Percentiles rank a stretch among this genome's conserved stretches.
These are phyloP conservation scores for Xylariales sp. DNA, from an alignment of 2,329 filamentous ascomycete genomes.

Conservation along the genomic window DNA sequence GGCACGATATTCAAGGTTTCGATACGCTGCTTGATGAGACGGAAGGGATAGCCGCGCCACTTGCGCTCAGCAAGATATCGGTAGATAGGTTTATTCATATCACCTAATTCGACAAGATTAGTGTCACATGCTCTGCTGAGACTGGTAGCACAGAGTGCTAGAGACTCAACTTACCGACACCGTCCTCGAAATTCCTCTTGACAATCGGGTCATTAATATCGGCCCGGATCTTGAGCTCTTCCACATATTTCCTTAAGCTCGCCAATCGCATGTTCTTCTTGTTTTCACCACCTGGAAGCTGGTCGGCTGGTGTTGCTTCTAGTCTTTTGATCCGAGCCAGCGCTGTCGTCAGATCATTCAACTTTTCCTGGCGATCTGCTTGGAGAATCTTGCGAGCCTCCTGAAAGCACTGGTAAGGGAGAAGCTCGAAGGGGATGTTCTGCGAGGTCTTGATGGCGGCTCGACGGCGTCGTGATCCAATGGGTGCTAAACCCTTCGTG, in stretches of 20 bases:
- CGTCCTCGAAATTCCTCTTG: slow-evolving; percentile 92
- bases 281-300: slow-evolving; percentile 56
- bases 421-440: slow-evolving; percentile 81
- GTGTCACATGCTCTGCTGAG: slow-evolving; percentile 7
- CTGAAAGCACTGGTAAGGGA: slow-evolving; percentile 98
- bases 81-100: slow-evolving; percentile 97
- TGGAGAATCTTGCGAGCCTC: slow-evolving; percentile 82
- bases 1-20: slow-evolving; percentile 82
- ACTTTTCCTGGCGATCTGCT: slow-evolving; percentile 76
- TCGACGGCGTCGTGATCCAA: slow-evolving; percentile 83
- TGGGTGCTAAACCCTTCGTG: slow-evolving; percentile 62
- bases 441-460: slow-evolving; percentile 61
- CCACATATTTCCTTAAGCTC: slow-evolving; percentile 68
- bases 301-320: slow-evolving; percentile 51
- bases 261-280: slow-evolving; percentile 63
- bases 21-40: slow-evolving; percentile 79
- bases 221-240: slow-evolving; percentile 79
- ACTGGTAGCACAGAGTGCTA: too few species aligned
- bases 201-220: slow-evolving; percentile 94
- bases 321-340: slow-evolving; percentile 65
- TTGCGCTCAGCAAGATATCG: slow-evolving; percentile 80
- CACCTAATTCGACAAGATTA: slow-evolving; percentile 51
- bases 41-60: slow-evolving; percentile 80
- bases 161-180: slow-evolving; percentile 58
- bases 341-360: slow-evolving; percentile 66